Conservation (phyloP, 2,329 filamentous ascomycete species). For the Aspergillus transmontanensis region DNA sequence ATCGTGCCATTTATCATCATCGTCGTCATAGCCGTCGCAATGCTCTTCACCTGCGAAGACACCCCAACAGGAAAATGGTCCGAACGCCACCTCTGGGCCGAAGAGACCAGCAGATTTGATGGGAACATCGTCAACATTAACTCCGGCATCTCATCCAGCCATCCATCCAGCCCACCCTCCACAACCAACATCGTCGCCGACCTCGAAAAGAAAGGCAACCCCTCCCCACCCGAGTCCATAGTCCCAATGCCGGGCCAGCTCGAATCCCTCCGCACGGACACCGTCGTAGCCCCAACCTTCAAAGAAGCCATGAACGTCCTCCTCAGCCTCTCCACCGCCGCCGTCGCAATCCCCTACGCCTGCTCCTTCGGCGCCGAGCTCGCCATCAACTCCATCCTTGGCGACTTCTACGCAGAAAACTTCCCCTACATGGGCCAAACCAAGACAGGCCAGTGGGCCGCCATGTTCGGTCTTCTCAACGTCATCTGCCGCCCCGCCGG, state of each 20-base stretch:
- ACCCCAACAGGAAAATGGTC: constrained; percentile 82
- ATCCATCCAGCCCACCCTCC: constrained; percentile 27
- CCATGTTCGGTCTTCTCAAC: constrained; percentile 58
- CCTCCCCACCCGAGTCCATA: constrained; percentile 31
- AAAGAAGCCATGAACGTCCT: constrained; percentile 64
- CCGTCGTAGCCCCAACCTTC: constrained; percentile 62
- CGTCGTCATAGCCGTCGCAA: constrained; percentile 63
- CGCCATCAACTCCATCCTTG: constrained; percentile 62
- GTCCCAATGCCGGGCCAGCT: constrained; percentile 52
- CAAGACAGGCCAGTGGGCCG: constrained; percentile 57
- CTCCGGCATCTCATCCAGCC: constrained; percentile 25
- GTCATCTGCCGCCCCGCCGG: constrained; percentile 51
- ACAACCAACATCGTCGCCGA: constrained; percentile 26
- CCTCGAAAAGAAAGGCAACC: constrained; percentile 39
- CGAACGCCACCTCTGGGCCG: constrained; percentile 64
- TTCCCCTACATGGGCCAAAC: constrained; percentile 59
- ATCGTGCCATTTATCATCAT: constrained; percentile 81
- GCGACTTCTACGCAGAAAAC: constrained; percentile 60
- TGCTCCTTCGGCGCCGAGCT: constrained; percentile 64
- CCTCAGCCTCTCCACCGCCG: constrained; percentile 61
- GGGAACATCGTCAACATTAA: constrained; percentile 35
- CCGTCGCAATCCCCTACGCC: constrained; percentile 58
- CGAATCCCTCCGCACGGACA: constrained; percentile 59
- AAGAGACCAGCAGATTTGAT: constrained; percentile 39
- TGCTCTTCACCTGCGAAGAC: constrained; percentile 76